phyloP scores from a whole-genome alignment of 2,329 filamentous ascomycete species.

The Aspergillus nomiae region DNA sequence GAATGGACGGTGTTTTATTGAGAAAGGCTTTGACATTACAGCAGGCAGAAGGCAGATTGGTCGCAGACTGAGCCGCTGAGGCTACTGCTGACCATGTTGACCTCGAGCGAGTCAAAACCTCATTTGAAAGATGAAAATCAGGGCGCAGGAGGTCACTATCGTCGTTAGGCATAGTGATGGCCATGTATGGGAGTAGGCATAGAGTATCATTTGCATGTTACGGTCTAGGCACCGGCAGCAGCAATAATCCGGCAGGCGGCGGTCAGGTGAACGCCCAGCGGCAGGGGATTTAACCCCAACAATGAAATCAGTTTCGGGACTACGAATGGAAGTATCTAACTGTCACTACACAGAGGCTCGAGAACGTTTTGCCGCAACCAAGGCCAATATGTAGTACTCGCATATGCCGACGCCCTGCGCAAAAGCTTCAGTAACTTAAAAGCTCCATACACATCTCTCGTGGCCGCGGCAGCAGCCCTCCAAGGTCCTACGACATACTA shows the following conservation, averaged over 20 bases:
- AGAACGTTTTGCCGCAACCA: background rate
- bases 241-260: no score
- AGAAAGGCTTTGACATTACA: background rate
- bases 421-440: background rate
- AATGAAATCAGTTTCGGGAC: no score
- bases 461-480: background rate
- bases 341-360: background rate
- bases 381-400: background rate
- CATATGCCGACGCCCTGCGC: background rate
- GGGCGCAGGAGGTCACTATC: background rate
- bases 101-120: background rate
- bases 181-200: no score
- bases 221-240: no score
- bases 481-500: background rate
- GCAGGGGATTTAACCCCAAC: no score
- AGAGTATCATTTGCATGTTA: no score
- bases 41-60: background rate
- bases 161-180: no score
- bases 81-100: background rate
- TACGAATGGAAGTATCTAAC: no score
- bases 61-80: background rate
- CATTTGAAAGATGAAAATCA: background rate
- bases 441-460: background rate
- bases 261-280: no score
- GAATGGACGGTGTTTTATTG: background rate